Evolutionary conservation across 2,329 filamentous ascomycete genomes (phyloP), one percentile per base, ranked within the genome.

Genomic region (Blastomyces parvus): DNA sequence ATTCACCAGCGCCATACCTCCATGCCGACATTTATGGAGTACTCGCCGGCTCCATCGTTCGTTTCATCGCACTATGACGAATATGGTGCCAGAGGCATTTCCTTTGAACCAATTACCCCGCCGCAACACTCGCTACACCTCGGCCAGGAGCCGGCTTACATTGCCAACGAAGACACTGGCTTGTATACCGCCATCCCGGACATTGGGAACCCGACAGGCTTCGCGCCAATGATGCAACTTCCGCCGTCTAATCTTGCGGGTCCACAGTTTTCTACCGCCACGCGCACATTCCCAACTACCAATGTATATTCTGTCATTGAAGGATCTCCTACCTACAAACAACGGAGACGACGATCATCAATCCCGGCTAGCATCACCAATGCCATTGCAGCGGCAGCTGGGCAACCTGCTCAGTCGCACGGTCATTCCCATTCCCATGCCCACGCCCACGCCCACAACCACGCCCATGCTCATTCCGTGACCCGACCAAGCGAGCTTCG

Each of bases 1-100:
- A 82, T 88, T 61, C 91, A 96, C 78, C 90, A 96, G 76, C 88
- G 94, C 63, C 93, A 97, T 78, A 89, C 92, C 66, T 99, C 94
- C n/a, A 97, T 99, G 91, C 94, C 94, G 59, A 89, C 91, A 25
- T 99, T 96, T 75, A 88, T 97, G 76, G 94, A 99, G 78, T 99
- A 97, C 81, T 99, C 94, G 19, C 94, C 94, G 61, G 94, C 94
- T 0, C 94, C 94, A 2, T 97, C 94, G 1, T 97, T 97, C 72
- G 92, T 96, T 61, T 97, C 94, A n/a, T 97, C 94, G 0, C 92
- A 97, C 72, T 96, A 93, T 71, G 94, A 97, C 74, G 93, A 97
- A 75, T 99, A 97, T 82, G 96, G 91, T 84, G 93, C 92, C 74
- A 89, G 94, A 64, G 94, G 91, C 60, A 86, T 97, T 71, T 97